phyloP scores from a whole-genome alignment of 805 yeast genomes.

The Candida sithepensis region DNA sequence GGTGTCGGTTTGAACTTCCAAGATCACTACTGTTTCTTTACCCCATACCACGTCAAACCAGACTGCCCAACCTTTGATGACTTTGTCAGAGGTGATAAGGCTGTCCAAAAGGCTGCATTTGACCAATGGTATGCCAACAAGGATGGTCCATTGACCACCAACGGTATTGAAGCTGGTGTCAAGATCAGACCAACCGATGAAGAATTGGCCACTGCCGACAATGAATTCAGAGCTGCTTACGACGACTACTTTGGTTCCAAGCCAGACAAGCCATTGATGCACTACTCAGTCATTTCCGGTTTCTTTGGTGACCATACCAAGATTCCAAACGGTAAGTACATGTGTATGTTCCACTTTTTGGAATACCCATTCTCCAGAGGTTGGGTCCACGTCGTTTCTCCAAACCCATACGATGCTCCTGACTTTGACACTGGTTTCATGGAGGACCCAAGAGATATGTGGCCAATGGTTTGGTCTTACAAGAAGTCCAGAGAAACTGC shows the following conservation, averaged over 20 bases:
- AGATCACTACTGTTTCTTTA: conserved; percentile 29
- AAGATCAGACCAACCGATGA: conserved; percentile 28
- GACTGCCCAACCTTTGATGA: conserved; percentile 26
- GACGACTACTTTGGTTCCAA: conserved; percentile 26
- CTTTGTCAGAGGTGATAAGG: conserved; percentile 26
- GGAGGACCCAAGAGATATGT: conserved; percentile 27
- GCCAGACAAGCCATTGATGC: conserved; percentile 30
- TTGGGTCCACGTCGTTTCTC: conserved; percentile 18
- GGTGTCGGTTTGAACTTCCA: conserved; percentile 31
- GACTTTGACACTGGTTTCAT: conserved; percentile 29
- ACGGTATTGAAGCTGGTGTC: conserved; percentile 31
- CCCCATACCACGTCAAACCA: conserved; percentile 27
- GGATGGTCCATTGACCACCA: conserved; percentile 28
- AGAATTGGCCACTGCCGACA: conserved; percentile 25
- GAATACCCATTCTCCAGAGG: conserved; percentile 31
- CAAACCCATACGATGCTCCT: conserved; percentile 26
- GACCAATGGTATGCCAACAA: conserved; percentile 30
- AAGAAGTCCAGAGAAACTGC: conserved; percentile 29
- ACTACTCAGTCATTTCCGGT: conserved; percentile 28
- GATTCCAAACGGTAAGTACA: conserved; percentile 26
- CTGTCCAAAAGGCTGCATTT: conserved; percentile 24
- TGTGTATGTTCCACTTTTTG: conserved; percentile 29
- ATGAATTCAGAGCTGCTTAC: conserved; percentile 23
- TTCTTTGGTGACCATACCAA: conserved; percentile 30
- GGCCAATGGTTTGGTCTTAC: conserved; percentile 30